A percentile compares a stretch with the other conserved stretches of the same genome.
Evolutionary conservation across 345 rosid species (phyloP).

Genomic region (Eutrema japonicum): DNA sequence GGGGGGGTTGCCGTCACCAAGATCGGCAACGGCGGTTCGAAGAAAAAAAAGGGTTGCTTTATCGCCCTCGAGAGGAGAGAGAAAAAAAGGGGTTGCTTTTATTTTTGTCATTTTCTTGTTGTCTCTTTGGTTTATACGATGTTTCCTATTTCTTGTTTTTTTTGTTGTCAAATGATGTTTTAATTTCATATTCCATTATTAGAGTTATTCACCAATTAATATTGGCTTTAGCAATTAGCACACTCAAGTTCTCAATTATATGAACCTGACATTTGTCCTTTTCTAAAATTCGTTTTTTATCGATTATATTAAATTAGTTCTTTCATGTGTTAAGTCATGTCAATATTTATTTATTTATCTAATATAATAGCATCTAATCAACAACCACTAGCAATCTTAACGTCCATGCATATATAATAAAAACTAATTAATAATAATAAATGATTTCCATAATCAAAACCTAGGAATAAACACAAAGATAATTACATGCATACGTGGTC

Average conservation of each 20-base stretch:
- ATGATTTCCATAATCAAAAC: neutral
- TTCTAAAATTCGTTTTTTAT: neutral
- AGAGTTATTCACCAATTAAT: neutral
- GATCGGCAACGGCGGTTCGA: too few relatives aligned
- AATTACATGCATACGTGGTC: constrained; percentile 7
- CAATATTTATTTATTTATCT: neutral
- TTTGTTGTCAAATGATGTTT: constrained; percentile 13
- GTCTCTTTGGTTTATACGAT: constrained; percentile 26
- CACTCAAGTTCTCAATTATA: constrained; percentile 34
- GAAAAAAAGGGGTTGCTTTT: too few relatives aligned
- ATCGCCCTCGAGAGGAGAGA: too few relatives aligned
- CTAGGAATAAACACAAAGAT: neutral
- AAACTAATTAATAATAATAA: neutral
- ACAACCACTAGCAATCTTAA: constrained; percentile 5
- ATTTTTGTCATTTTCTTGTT: constrained; percentile 3
- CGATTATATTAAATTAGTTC: neutral
- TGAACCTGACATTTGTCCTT: constrained; percentile 26
- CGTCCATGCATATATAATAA: constrained; percentile 19
- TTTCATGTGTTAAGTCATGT: constrained; percentile 5
- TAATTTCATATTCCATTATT: constrained; percentile 3
- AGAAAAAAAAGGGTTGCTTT: too few relatives aligned
- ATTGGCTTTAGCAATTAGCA: neutral
- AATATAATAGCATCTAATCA: constrained; percentile 25
- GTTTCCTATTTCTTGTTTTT: constrained; percentile 9
- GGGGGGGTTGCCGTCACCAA: too few relatives aligned